A percentile compares a stretch with the other conserved stretches of the same genome.
These are phyloP conservation scores for Capronia americana DNA, from an alignment of 2,329 filamentous ascomycete species.

Conservation along the genomic window DNA sequence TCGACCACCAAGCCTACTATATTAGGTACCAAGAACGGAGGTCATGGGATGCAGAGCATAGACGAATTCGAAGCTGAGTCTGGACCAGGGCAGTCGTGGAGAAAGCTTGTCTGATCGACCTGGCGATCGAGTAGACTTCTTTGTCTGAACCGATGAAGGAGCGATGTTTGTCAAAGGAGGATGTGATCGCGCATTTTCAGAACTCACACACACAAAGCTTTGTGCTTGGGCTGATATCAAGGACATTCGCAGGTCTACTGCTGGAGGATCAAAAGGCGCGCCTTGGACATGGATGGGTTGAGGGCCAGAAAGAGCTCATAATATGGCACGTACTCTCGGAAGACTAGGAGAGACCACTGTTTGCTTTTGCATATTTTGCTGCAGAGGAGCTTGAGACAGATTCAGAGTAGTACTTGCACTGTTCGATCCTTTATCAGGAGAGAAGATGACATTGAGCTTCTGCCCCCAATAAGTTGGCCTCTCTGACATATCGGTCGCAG, in stretches of 20 bases:
- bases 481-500: too few species aligned
- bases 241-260: neutral
- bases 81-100: conserved; percentile 17
- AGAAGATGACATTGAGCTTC: neutral
- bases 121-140: neutral
- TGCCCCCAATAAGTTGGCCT: neutral
- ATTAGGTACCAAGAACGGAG: neutral
- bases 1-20: neutral
- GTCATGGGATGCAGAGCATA: neutral
- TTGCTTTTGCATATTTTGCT: neutral
- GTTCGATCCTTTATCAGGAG: neutral
- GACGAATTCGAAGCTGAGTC: neutral
- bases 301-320: neutral
- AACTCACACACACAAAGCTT: neutral
- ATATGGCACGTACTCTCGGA: neutral
- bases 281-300: neutral
- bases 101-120: conserved; percentile 14
- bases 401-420: neutral
- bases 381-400: neutral
- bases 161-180: neutral
- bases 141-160: neutral
- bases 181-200: neutral
- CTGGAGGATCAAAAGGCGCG: neutral
- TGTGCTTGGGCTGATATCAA: neutral
- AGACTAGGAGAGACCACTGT: neutral